Evolutionary conservation across 768 basidiomycete species (phyloP), one percentile per base, ranked within the genome.

Genomic region (Mycena galopus): DNA sequence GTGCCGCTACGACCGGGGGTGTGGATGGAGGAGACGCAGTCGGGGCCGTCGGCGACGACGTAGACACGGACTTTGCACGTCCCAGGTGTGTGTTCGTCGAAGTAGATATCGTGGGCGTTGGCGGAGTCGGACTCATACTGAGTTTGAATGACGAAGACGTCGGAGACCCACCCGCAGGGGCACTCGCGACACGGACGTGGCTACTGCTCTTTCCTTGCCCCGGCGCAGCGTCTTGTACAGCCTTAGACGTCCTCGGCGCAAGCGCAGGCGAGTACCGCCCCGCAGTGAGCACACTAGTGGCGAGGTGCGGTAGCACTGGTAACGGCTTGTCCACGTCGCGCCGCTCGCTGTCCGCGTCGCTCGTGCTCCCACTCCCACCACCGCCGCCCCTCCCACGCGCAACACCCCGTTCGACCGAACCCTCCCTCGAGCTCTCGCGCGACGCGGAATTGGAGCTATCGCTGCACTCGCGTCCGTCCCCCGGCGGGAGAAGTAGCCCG

Each of bases 191-290:
- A 1, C 69, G 61, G 23, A 50, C 4, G 50, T 59, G 47, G 25
- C 39, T 57, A 16, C 17, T 3, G 29, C 56, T 23, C 56, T 58
- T 66, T 35, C 10, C 44, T 37, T 37, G 37, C 14, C 17, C 51
- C 21, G 8, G 27, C 14, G 55, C 19, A 32, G 30, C 4, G 21
- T 9, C 14, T 30, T n/a, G 23, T 32, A 9, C 39, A 4, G 19
- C 21, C 27, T 16, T 14, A 27, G 21, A 1, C 65, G 37, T 25
- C 47, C 53, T 30, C 27, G 44, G 65, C 37, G 42, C 62, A 8
- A 72, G 32, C 44, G 64, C 67, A 39, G 74, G 74, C 57, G 74
- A 75, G 35, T 72, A 72, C 63, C 59, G 71, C 50, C 71, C 70
- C 51, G 74, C 67, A 11, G 74, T 67, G 4, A 75, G 39, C 57